Conservation (phyloP, 2,329 filamentous ascomycete genomes). For the Fusarium hainanense region DNA sequence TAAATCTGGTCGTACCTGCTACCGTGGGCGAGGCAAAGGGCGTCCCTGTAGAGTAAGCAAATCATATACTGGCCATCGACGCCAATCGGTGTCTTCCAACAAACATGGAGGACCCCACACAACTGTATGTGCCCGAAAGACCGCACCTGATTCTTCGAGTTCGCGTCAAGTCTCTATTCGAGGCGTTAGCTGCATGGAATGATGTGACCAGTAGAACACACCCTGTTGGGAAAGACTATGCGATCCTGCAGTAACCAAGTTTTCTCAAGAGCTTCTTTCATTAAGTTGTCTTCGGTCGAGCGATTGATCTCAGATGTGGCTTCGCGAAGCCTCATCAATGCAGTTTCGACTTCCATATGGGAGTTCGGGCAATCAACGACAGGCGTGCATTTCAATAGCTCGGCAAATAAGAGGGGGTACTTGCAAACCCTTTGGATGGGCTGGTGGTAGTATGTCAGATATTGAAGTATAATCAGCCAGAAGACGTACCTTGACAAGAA, state of each 20-base stretch:
- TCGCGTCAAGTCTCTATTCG: constrained; percentile 60
- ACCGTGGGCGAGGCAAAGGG: constrained; percentile 78
- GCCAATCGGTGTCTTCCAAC: constrained; percentile 77
- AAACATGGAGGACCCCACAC: constrained; percentile 85
- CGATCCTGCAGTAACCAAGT: constrained; percentile 88
- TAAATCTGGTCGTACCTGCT: constrained; percentile 75
- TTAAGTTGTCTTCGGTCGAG: constrained; percentile 80
- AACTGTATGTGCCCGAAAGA: constrained; percentile 82
- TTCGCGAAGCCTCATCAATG: constrained; percentile 77
- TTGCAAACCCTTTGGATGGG: constrained; percentile 93
- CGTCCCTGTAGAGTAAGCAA: constrained; percentile 83
- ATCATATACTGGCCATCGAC: constrained; percentile 85
- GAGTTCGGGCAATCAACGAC: constrained; percentile 86
- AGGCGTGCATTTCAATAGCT: constrained; percentile 84
- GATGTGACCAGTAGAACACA: constrained; percentile 53
- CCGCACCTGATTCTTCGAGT: constrained; percentile 74
- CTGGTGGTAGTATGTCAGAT: constrained; percentile 55
- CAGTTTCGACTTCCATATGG: constrained; percentile 81
- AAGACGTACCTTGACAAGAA: constrained; percentile 83
- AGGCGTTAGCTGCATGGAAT: neutral
- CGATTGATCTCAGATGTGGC: constrained; percentile 84
- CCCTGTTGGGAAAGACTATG: constrained; percentile 78
- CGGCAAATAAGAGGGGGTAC: constrained; percentile 87
- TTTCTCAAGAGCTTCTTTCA: constrained; percentile 77
- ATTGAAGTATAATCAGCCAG: neutral